Evolutionary conservation across 768 basidiomycete species (phyloP).

Genomic region (Leccinum olivaceopallidum): DNA sequence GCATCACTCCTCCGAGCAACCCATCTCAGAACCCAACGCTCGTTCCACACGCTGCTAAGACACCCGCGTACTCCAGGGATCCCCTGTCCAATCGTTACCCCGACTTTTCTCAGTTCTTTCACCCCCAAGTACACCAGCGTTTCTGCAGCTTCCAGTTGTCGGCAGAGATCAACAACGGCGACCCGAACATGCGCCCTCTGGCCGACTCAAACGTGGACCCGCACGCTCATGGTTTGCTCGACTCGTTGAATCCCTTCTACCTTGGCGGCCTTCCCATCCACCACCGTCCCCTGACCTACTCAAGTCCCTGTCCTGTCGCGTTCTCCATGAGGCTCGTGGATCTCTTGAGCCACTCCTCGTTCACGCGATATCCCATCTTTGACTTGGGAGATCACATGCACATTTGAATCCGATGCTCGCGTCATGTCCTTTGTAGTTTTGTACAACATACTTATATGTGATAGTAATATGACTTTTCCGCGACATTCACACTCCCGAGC

Average conservation of each 20-base stretch:
- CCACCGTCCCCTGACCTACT: background rate
- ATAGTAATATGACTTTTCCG: background rate
- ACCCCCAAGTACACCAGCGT: constrained; percentile 15
- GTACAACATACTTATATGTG: constrained; percentile 9
- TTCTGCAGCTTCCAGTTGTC: constrained; percentile 1
- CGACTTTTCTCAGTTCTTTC: constrained; percentile 35
- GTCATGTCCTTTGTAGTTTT: constrained; percentile 6
- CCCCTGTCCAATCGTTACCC: constrained; percentile 34
- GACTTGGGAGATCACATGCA: background rate
- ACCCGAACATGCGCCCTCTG: background rate
- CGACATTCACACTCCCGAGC: constrained; percentile 5
- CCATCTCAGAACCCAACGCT: background rate
- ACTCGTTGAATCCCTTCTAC: background rate
- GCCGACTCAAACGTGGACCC: background rate
- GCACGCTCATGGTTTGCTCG: constrained; percentile 2
- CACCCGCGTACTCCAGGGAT: constrained; percentile 31
- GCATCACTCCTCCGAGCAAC: constrained; percentile 1
- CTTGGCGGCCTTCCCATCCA: background rate
- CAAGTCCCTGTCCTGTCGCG: constrained; percentile 21
- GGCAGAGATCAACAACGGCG: background rate
- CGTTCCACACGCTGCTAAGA: background rate
- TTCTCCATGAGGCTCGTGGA: constrained; percentile 23
- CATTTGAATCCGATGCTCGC: background rate
- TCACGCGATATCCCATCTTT: background rate
- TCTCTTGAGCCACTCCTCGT: constrained; percentile 4